A percentile compares a stretch with the other conserved stretches of the same genome.
Conservation (phyloP, 805 yeast species). For the Candida sithepensis region DNA sequence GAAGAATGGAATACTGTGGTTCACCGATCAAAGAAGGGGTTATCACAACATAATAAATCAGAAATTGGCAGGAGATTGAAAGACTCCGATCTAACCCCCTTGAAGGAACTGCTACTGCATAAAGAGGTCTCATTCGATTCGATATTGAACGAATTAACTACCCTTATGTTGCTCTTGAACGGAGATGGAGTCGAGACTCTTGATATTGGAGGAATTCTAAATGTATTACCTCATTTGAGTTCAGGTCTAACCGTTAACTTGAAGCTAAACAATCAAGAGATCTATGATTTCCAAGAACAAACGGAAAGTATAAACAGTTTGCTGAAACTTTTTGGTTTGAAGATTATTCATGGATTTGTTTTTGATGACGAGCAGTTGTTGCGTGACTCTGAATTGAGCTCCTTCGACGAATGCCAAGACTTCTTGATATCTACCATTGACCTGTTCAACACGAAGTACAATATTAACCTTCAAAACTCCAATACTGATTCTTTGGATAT, state of each 20-base stretch:
- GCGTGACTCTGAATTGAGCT: slow-evolving; percentile 7
- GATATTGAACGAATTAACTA: slow-evolving; percentile 49
- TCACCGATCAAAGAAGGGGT: not conserved
- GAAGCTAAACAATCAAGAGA: slow-evolving; percentile 42
- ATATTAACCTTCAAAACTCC: slow-evolving; percentile 7
- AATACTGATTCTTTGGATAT: not conserved
- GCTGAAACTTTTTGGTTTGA: slow-evolving; percentile 22
- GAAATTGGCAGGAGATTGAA: not conserved
- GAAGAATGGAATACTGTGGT: slow-evolving; percentile 22
- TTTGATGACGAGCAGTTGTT: slow-evolving; percentile 1
- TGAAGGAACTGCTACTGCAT: slow-evolving; percentile 22
- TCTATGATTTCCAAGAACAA: slow-evolving; percentile 20
- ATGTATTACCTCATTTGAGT: slow-evolving; percentile 58
- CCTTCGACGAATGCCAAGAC: slow-evolving; percentile 31
- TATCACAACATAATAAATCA: not conserved
- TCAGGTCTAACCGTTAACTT: slow-evolving; percentile 76
- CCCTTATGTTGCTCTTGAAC: slow-evolving; percentile 35
- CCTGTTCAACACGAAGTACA: slow-evolving; percentile 3
- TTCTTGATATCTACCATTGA: slow-evolving; percentile 20
- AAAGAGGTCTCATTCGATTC: slow-evolving; percentile 32
- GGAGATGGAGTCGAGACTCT: slow-evolving; percentile 23
- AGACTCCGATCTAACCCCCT: slow-evolving; percentile 10
- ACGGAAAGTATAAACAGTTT: slow-evolving; percentile 19
- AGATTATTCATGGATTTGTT: slow-evolving; percentile 74
- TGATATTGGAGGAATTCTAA: slow-evolving; percentile 39